These are phyloP conservation scores for Fusarium coicis DNA, from an alignment of 2,329 filamentous ascomycete genomes.

Conservation along the genomic window DNA sequence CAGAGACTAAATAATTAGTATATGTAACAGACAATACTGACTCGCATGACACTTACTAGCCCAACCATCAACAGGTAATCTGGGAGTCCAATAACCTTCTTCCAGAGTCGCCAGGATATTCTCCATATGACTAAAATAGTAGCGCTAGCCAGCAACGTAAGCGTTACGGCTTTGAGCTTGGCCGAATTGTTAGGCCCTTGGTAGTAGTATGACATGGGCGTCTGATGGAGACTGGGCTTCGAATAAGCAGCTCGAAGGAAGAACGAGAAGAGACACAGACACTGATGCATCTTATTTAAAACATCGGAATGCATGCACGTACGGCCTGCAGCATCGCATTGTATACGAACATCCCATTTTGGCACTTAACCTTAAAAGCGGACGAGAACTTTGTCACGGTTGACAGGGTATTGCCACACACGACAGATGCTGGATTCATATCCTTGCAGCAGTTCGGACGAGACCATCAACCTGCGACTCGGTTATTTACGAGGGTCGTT, in stretches of 20 bases:
- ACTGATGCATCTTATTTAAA: background rate
- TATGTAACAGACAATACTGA: too few relatives aligned
- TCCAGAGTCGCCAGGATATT: background rate
- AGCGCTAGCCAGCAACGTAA: background rate
- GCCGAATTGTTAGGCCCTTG: slow-evolving; percentile 2
- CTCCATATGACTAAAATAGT: background rate
- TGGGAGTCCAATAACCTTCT: background rate
- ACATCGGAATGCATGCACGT: background rate
- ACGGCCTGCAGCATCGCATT: too few relatives aligned
- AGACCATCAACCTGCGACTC: too few relatives aligned
- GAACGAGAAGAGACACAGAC: background rate
- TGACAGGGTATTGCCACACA: too few relatives aligned
- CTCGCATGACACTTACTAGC: background rate
- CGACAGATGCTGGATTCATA: too few relatives aligned
- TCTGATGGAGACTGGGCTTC: background rate
- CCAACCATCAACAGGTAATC: background rate
- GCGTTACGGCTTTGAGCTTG: slow-evolving; percentile 1
- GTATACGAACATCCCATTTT: background rate
- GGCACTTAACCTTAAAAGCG: too few relatives aligned
- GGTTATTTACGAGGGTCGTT: too few relatives aligned
- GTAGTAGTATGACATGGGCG: background rate
- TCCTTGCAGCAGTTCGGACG: too few relatives aligned
- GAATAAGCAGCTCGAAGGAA: background rate
- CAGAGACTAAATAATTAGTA: background rate
- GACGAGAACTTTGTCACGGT: too few relatives aligned